Conservation (phyloP, 2,329 filamentous ascomycete species). For the Leptoxyphium fumago region DNA sequence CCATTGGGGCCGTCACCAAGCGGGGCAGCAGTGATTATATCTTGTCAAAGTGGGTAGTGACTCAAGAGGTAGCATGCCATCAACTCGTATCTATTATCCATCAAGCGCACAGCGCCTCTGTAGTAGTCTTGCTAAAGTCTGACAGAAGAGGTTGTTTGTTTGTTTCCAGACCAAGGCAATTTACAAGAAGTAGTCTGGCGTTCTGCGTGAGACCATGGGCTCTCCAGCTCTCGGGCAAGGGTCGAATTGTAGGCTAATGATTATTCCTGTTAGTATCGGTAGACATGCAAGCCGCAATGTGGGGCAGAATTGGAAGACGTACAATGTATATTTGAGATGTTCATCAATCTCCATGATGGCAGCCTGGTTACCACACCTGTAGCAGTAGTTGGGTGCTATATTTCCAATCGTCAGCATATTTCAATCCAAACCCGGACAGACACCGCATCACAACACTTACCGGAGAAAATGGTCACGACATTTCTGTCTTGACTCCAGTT, state of each 20-base stretch:
- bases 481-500: conserved; percentile 99
- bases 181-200: conserved; percentile 97
- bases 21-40: too few species aligned
- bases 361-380: conserved; percentile 96
- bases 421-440: background rate
- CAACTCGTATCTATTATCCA: background rate
- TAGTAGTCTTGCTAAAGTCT: too few species aligned
- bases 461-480: conserved; percentile 97
- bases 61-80: background rate
- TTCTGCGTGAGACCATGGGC: conserved; percentile 91
- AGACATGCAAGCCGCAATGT: background rate
- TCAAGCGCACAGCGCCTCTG: background rate
- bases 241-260: conserved; percentile 84
- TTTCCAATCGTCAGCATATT: conserved; percentile 15
- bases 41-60: too few species aligned
- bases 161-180: conserved; percentile 2
- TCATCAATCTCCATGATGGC: conserved; percentile 99
- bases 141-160: too few species aligned
- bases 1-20: too few species aligned
- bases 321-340: conserved; percentile 99
- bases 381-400: conserved; percentile 64
- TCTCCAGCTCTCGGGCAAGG: conserved; percentile 94
- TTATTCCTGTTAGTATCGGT: background rate
- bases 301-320: conserved; percentile 29
- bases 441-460: conserved; percentile 33